These are phyloP conservation scores for Blechomonas ayalai DNA, from an alignment of 208 protist species.

Conservation along the genomic window DNA sequence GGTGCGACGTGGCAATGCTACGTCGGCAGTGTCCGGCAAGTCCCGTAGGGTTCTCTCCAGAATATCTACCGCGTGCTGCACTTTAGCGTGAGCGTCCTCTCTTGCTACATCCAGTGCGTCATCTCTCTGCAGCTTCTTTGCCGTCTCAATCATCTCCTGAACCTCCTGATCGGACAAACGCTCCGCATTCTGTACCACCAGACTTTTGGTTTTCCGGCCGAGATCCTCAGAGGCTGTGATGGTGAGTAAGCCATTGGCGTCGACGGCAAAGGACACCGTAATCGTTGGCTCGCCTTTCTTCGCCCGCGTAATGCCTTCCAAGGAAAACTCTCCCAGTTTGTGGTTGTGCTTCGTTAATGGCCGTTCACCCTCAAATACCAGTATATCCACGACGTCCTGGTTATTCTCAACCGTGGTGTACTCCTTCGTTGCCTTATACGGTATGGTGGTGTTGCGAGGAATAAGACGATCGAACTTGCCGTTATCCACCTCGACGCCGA, in stretches of 20 bases:
- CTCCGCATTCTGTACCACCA: slow-evolving; percentile 89
- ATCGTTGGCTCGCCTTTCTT: slow-evolving; percentile 97
- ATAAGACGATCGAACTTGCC: slow-evolving; percentile 92
- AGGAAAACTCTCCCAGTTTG: slow-evolving; percentile 91
- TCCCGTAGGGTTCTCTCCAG: slow-evolving; percentile 27
- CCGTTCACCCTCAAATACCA: slow-evolving; percentile 99
- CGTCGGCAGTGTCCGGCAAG: slow-evolving; percentile 25
- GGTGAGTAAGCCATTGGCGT: slow-evolving; percentile 97
- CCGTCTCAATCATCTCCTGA: slow-evolving; percentile 43
- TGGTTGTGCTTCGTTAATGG: slow-evolving; percentile 98
- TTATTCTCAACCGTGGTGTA: slow-evolving; percentile 98
- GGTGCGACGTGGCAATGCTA: slow-evolving; percentile 27
- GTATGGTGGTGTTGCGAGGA: slow-evolving; percentile 85
- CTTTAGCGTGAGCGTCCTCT: slow-evolving; percentile 12
- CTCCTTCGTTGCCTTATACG: slow-evolving; percentile 76
- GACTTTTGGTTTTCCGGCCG: slow-evolving; percentile 85
- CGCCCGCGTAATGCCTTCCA: slow-evolving; percentile 94
- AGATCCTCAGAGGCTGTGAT: slow-evolving; percentile 95
- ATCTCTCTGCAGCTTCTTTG: slow-evolving; percentile 26
- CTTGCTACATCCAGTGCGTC: slow-evolving; percentile 25
- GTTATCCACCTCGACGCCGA: slow-evolving; percentile 94
- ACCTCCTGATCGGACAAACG: slow-evolving; percentile 60
- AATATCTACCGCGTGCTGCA: slow-evolving; percentile 24
- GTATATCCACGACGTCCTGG: slow-evolving; percentile 97
- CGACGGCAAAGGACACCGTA: slow-evolving; percentile 96